Evolutionary conservation across 805 yeast genomes (phyloP), one percentile per base, ranked within the genome.

Genomic region (Pichia eremophila): DNA sequence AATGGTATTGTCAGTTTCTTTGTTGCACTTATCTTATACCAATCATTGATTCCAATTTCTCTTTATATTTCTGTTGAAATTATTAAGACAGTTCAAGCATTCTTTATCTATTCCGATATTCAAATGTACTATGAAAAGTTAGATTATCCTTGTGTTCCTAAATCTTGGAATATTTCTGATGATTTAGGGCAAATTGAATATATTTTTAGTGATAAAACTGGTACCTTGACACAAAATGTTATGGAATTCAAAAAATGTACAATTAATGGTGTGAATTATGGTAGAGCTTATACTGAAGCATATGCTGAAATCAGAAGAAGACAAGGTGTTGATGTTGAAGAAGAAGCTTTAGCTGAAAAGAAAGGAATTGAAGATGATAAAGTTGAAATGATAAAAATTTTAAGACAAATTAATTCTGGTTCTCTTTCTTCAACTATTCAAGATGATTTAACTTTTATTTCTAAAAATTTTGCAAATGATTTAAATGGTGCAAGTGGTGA

Each of bases 211-310:
- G 95, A 85, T 66, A 85, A 85, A 61, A 85, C 95, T 0, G 95
- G 95, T 51, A 85, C 95, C 1, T 66, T 85, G 57, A 85, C 95
- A 1, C 93, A 85, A 61, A 85, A 85, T 59, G 78, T 85, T 28
- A 85, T 85, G 95, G 93, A 85, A 60, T 85, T 83, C 64, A 85
- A 84, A 55, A 85, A 85, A 60, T 80, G 88, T 63, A 79, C 93
- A 4, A 79, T 85, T 46, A 78, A 78, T 58, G 93, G 93, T 42
- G 68, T 72, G 19, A 70, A 81, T 15, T 85, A 85, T 58, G 95
- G 95, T 28, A 66, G 78, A 51, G 93, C 93, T 0, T 85, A 85
- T 57, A 85, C 95, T 2, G 95, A 85, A 58, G 93, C 93, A 0
- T 69, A 79, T 40, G 86, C 85, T 18, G 95, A 93, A 40, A 71